A percentile compares a stretch with the other conserved stretches of the same genome.
These are phyloP conservation scores for Debaryomyces singareniensis DNA, from an alignment of 1,139 yeast species.

Conservation along the genomic window DNA sequence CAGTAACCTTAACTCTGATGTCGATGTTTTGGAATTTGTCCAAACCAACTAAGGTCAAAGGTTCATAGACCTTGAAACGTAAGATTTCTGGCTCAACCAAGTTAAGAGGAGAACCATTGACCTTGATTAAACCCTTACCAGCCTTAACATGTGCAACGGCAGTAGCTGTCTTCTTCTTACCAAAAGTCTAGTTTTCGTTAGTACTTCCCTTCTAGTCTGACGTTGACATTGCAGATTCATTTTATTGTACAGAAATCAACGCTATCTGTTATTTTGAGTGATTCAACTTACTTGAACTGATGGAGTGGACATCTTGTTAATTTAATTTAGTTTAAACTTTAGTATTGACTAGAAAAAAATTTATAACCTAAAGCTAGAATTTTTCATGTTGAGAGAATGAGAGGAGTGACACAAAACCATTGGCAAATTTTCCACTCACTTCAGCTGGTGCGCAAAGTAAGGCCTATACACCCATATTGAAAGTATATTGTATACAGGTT, in stretches of 20 bases:
- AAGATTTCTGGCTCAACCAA: constrained; percentile 98
- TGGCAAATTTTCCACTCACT: background rate
- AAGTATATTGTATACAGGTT: background rate
- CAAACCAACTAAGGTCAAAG: constrained; percentile 95
- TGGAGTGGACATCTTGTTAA: constrained; percentile 49
- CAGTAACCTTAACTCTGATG: constrained; percentile 98
- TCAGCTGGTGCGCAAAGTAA: background rate
- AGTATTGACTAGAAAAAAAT: background rate
- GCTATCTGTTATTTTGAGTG: background rate
- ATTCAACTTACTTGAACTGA: constrained; percentile 59
- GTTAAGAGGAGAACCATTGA: constrained; percentile 98
- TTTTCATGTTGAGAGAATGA: background rate
- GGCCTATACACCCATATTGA: background rate
- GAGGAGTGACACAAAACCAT: background rate
- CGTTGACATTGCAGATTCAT: background rate
- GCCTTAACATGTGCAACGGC: constrained; percentile 99
- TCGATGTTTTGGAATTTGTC: constrained; percentile 98
- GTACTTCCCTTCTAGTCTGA: too few relatives aligned
- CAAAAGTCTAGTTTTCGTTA: constrained; percentile 74
- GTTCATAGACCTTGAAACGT: constrained; percentile 99
- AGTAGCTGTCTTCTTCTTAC: constrained; percentile 99
- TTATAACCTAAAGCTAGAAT: background rate
- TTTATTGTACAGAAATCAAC: constrained; percentile 1
- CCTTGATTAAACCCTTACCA: constrained; percentile 99
- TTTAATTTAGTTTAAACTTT: constrained; percentile 7